Conservation (phyloP, 2,329 filamentous ascomycete species). For the Penicillium expansum region DNA sequence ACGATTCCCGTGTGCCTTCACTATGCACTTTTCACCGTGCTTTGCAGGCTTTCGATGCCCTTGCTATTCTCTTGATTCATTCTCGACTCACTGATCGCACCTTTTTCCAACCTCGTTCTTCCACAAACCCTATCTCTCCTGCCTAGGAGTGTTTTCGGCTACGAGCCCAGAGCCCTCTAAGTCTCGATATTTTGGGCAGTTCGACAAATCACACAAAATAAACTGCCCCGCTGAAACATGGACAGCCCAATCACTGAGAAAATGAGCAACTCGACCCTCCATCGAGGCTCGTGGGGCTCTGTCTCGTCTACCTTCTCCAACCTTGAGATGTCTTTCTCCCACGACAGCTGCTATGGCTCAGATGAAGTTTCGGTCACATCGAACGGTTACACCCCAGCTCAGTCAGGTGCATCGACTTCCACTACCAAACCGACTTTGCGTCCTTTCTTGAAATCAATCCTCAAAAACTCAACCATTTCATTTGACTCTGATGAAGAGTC, state of each 20-base stretch:
- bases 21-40: conserved; percentile 31
- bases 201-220: not conserved
- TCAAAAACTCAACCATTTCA: conserved; percentile 33
- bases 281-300: conserved; percentile 38
- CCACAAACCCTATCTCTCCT: not conserved
- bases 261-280: conserved; percentile 29
- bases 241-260: conserved; percentile 9
- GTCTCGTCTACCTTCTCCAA: conserved; percentile 37
- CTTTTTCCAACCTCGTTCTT: not conserved
- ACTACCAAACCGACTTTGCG: conserved; percentile 23
- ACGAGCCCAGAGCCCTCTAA: not conserved
- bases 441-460: conserved; percentile 33
- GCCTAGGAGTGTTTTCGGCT: not conserved
- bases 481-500: conserved; percentile 23
- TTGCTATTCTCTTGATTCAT: conserved; percentile 11
- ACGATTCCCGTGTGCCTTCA: conserved; percentile 26
- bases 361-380: conserved; percentile 38
- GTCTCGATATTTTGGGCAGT: not conserved
- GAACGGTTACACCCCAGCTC: conserved; percentile 24
- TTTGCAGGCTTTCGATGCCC: conserved; percentile 35
- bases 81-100: conserved; percentile 11
- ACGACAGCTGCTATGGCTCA: conserved; percentile 42
- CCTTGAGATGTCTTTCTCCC: conserved; percentile 39
- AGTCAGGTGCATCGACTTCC: conserved; percentile 22
- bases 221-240: not conserved